Evolutionary conservation across 768 basidiomycete genomes (phyloP).

Genomic region (Boletus patriciae): DNA sequence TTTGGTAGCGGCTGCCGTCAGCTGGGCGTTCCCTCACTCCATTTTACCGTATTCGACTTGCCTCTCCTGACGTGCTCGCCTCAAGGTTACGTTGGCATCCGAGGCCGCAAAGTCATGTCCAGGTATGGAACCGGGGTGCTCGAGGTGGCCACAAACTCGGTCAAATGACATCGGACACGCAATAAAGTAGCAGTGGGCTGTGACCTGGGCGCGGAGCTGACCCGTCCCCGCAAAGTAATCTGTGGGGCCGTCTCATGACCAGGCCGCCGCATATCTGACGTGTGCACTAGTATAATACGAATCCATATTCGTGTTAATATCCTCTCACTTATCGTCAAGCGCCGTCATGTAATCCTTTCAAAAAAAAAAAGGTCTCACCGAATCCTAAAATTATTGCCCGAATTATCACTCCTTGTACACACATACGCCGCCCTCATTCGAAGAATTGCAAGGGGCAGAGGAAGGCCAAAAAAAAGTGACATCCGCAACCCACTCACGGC

Average conservation of each 20-base stretch:
- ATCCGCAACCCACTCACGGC: conserved; percentile 13
- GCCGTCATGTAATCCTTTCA: not conserved
- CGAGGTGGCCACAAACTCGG: conserved; percentile 4
- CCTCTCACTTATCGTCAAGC: conserved; percentile 12
- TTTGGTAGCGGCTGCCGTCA: conserved; percentile 18
- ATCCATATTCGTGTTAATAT: conserved; percentile 8
- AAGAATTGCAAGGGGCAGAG: not conserved
- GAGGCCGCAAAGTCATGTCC: conserved; percentile 19
- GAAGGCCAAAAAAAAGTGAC: conserved; percentile 2
- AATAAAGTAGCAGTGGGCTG: not conserved
- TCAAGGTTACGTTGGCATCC: conserved; percentile 4
- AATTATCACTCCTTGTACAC: not conserved
- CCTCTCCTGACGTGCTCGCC: conserved; percentile 4
- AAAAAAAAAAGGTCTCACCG: conserved; percentile 6
- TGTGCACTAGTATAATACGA: not conserved
- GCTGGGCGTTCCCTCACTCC: conserved; percentile 3
- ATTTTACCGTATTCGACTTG: conserved; percentile 14
- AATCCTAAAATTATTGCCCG: not conserved
- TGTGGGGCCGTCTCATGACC: not conserved
- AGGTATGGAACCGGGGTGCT: conserved; percentile 12
- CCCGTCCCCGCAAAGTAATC: not conserved
- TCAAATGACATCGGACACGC: conserved; percentile 2
- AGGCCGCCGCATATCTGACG: conserved; percentile 4
- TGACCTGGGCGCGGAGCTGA: not conserved
- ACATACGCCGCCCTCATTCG: not conserved